These are phyloP conservation scores for Entomortierella chlamydospora DNA, from an alignment of 192 early-diverging fungal species.

Conservation along the genomic window DNA sequence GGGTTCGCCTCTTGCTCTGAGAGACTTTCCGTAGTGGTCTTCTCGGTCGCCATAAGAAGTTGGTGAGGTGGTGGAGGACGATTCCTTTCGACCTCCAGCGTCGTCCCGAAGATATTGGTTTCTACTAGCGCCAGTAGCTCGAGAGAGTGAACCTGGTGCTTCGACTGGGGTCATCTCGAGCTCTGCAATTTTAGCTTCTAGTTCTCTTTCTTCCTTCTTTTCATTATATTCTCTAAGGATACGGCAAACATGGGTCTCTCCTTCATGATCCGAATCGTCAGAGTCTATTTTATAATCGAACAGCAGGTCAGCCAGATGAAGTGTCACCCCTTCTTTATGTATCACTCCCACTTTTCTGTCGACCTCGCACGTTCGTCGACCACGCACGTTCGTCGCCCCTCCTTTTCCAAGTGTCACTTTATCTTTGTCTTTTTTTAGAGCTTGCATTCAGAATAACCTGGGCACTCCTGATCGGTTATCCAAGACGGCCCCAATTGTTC, in stretches of 20 bases:
- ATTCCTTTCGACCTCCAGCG: background rate
- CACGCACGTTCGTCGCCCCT: background rate
- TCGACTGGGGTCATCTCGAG: conserved; percentile 38
- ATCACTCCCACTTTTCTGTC: background rate
- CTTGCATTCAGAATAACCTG: background rate
- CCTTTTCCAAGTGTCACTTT: background rate
- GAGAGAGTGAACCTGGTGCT: conserved; percentile 7
- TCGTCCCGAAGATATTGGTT: conserved; percentile 33
- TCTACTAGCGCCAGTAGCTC: conserved; percentile 8
- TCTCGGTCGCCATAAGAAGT: conserved; percentile 17
- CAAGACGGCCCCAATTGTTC: no score
- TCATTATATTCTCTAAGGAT: conserved; percentile 64
- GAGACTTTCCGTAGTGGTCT: conserved; percentile 26
- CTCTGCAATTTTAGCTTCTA: conserved; percentile 46
- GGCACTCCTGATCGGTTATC: no score
- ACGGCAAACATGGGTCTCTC: conserved; percentile 65
- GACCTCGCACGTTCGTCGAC: background rate
- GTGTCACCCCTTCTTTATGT: background rate
- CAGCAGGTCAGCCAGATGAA: no score
- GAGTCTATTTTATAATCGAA: conserved; percentile 57
- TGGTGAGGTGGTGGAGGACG: conserved; percentile 7
- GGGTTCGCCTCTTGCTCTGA: conserved; percentile 2
- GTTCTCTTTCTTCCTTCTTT: conserved; percentile 55
- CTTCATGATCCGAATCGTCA: conserved; percentile 66
- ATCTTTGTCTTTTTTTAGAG: background rate